Conservation (phyloP, 129 eudicot genomes). For the Tagetes patula region DNA sequence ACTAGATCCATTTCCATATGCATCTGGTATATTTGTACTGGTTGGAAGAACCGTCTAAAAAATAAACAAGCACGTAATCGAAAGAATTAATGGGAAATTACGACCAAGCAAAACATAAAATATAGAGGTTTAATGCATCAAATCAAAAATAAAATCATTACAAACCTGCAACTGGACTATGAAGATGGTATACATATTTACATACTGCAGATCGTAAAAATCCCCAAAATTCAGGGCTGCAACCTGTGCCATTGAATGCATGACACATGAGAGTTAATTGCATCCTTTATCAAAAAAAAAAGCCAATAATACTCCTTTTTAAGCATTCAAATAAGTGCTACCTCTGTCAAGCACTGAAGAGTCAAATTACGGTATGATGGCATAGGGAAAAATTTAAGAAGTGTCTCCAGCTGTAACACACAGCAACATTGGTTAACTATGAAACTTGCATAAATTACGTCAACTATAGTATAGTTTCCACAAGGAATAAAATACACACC, state of each 20-base stretch:
- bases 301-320: not conserved
- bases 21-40: constrained; percentile 67
- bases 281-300: constrained; percentile 1
- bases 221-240: constrained; percentile 92
- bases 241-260: constrained; percentile 53
- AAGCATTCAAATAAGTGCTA: constrained; percentile 14
- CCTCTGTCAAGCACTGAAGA: constrained; percentile 97
- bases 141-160: constrained; percentile 5
- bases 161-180: constrained; percentile 92
- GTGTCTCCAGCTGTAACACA: constrained; percentile 74
- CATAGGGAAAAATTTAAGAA: constrained; percentile 71
- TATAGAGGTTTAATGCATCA: constrained; percentile 9
- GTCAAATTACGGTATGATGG: constrained; percentile 84
- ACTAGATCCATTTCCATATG: constrained; percentile 74
- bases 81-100: not conserved
- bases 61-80: constrained; percentile 24
- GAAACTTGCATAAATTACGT: not conserved
- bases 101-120: constrained; percentile 1
- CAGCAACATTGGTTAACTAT: constrained; percentile 14
- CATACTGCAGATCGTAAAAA: constrained; percentile 73
- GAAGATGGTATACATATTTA: constrained; percentile 69
- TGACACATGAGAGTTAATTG: constrained; percentile 4
- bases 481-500: constrained; percentile 49
- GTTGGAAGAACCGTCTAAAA: constrained; percentile 72
- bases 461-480: not conserved